Percentiles rank a stretch among this genome's conserved stretches.
These are phyloP conservation scores for Oehlia diaphana DNA, from an alignment of 192 early-diverging fungal species.

Conservation along the genomic window DNA sequence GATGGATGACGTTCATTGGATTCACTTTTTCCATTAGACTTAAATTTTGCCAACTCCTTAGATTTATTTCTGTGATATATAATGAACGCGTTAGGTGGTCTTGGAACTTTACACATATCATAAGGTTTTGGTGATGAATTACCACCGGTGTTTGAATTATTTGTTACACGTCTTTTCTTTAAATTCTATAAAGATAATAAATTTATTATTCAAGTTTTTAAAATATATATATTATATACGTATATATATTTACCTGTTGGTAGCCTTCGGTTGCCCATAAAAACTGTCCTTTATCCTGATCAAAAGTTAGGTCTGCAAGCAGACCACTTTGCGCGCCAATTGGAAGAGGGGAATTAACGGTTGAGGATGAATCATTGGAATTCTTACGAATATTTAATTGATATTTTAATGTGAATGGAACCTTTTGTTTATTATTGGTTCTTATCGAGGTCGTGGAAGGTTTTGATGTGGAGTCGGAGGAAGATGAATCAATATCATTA, in stretches of 20 bases:
- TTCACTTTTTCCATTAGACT: neutral
- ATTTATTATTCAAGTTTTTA: too few species aligned
- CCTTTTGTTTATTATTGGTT: neutral
- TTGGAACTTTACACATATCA: constrained; percentile 22
- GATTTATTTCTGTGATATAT: constrained; percentile 30
- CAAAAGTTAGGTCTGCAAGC: neutral
- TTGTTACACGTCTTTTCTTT: constrained; percentile 17
- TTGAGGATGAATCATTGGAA: neutral
- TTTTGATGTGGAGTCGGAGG: neutral
- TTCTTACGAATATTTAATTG: neutral
- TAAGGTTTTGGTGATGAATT: constrained; percentile 19
- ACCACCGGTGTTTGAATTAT: neutral
- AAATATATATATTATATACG: neutral
- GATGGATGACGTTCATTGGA: constrained; percentile 25
- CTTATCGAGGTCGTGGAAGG: too few species aligned
- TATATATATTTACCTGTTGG: constrained; percentile 12
- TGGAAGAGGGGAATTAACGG: neutral
- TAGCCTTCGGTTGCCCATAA: constrained; percentile 23
- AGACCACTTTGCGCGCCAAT: neutral
- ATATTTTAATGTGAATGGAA: neutral
- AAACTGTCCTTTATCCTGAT: constrained; percentile 23
- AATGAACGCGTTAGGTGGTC: constrained; percentile 31
- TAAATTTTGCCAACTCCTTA: constrained; percentile 22
- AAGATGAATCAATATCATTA: too few species aligned
- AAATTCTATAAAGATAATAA: neutral